A percentile compares a stretch with the other conserved stretches of the same genome.
Conservation (phyloP, 208 protist species). For the Endotrypanum monterogeii region DNA sequence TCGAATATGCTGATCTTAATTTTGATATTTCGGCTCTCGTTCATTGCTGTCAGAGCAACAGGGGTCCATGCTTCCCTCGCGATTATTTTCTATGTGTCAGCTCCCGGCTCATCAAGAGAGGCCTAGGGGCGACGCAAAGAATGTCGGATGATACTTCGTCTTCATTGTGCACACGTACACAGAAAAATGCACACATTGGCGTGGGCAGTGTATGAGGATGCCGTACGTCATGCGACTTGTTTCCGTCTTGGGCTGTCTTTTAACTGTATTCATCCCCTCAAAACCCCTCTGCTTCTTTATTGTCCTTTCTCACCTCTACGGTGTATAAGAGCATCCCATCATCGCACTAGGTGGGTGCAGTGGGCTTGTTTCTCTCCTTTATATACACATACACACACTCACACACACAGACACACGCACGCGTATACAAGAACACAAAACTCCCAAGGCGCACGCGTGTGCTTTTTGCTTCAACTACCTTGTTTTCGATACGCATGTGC, state of each 20-base stretch:
- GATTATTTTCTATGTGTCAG: background rate
- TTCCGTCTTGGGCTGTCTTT: background rate
- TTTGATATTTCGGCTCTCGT: background rate
- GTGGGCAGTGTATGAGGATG: background rate
- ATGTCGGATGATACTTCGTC: background rate
- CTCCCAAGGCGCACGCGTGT: no score
- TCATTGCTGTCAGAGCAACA: background rate
- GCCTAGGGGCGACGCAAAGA: background rate
- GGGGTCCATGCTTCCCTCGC: background rate
- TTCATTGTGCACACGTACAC: background rate
- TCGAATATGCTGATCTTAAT: background rate
- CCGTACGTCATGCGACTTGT: background rate
- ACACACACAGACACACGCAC: no score
- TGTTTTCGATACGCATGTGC: no score
- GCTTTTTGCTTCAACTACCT: no score
- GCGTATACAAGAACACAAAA: no score
- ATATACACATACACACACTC: no score
- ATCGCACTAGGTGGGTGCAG: background rate
- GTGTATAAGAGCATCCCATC: background rate
- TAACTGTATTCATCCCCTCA: background rate
- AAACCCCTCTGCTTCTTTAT: background rate
- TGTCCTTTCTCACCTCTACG: background rate
- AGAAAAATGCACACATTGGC: background rate
- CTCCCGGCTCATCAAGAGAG: background rate
- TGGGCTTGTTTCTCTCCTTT: background rate